Evolutionary conservation across 768 basidiomycete species (phyloP).

Genomic region (Podaxis carcinomalis): DNA sequence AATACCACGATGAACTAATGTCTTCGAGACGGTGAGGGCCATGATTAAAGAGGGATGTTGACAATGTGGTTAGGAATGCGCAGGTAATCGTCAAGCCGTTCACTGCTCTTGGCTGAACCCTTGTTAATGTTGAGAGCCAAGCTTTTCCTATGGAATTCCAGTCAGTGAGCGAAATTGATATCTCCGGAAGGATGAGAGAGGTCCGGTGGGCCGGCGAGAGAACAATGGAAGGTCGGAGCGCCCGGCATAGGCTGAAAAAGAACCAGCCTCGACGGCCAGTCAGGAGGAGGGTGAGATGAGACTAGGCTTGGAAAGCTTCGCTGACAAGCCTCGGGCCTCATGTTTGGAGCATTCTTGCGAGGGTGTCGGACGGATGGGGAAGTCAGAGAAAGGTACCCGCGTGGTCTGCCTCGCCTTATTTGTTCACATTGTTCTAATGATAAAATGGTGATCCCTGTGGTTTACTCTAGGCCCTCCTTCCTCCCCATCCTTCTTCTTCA

Average conservation of each 20-base stretch:
- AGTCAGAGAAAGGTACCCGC: not conserved
- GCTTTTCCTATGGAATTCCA: not conserved
- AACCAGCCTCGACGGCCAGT: not conserved
- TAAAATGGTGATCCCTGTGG: constrained; percentile 1
- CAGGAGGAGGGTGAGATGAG: not conserved
- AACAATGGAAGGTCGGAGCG: not conserved
- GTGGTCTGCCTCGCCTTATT: constrained; percentile 10
- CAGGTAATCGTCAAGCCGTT: not conserved
- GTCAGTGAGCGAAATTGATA: not conserved
- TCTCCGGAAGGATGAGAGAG: not conserved
- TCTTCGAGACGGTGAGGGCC: not conserved
- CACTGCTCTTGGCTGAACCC: not conserved
- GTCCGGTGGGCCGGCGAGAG: not conserved
- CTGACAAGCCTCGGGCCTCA: constrained; percentile 1
- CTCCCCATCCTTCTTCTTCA: not conserved
- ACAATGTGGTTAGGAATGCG: not conserved
- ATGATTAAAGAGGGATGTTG: not conserved
- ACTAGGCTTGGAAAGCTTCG: not conserved
- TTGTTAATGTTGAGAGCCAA: not conserved
- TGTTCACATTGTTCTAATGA: constrained; percentile 1
- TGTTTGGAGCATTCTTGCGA: not conserved
- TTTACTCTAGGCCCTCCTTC: not conserved
- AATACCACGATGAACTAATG: not conserved
- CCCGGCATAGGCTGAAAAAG: not conserved
- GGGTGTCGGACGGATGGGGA: not conserved